Evolutionary conservation across 2,329 filamentous ascomycete genomes (phyloP), one percentile per base, ranked within the genome.

Genomic region (Paecilomyces niveus): DNA sequence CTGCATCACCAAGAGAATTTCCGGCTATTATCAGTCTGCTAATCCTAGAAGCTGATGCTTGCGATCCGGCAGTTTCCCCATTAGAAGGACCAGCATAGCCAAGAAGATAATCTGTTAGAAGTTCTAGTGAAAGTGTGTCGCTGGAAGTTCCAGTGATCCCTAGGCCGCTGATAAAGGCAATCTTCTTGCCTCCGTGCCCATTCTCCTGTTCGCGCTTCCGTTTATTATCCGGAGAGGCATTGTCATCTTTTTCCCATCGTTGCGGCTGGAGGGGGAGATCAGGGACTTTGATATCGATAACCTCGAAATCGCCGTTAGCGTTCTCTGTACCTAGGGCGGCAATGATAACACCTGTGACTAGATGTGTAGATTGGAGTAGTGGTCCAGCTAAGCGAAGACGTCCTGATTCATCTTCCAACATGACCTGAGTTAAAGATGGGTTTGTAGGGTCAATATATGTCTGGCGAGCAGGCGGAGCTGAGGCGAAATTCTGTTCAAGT

Each of bases 271-370:
- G 85, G 15, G 93, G 83, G 3, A 99, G 77, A 70, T 97, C 92
- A 6, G 94, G 90, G 51, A 96, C 87, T 69, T 92, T 90, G 64
- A 96, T 81, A 73, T 96, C 93, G 49, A 97, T 82, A 6, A 96
- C 89, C 67, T 97, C 92, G 61, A 99, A 92, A 65, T 96, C 90
- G 62, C 94, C 94, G 74, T 93, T 88, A 56, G 85, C 81, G 67
- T 96, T 97, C 72, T 99, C 94, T 0, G 92, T 96, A 35, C 94
- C 94, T 78, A 99, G 85, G 2, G 92, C 92, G n/a, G 92, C 92
- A 50, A 97, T 83, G 67, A 99, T 92, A 67, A 90, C 95, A 26
- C 94, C 94, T 0, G 94, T 99, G 2, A 96, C 93, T 7, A 97
- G 82, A 60, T 90, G 80, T 24, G 89, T 81, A 0, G 83, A 81